phyloP scores from a whole-genome alignment of 768 basidiomycete species.

The Lentinus brumalis region DNA sequence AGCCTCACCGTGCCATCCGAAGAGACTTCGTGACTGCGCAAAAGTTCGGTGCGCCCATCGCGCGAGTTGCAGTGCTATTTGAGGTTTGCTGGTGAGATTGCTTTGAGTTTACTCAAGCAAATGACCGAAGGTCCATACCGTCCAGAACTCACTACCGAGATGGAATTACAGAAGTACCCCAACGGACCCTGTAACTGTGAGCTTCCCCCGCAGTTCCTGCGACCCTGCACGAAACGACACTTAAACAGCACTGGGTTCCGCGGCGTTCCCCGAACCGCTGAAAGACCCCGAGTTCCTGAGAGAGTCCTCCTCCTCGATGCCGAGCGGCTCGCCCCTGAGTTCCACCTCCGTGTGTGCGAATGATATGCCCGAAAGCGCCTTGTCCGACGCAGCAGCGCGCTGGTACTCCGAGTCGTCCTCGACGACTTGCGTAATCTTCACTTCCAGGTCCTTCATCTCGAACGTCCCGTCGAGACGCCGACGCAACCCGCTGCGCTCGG shows the following conservation, averaged over 20 bases:
- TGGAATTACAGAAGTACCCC: no score
- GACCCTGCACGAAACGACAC: no score
- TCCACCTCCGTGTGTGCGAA: not conserved
- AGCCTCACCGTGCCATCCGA: no score
- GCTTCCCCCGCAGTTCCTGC: no score
- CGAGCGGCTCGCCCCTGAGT: not conserved
- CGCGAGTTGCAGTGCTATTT: no score
- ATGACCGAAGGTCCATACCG: no score
- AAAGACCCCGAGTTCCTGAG: not conserved
- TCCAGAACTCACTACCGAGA: no score
- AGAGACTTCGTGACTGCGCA: no score
- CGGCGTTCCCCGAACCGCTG: not conserved
- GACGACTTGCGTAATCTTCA: conserved; percentile 25
- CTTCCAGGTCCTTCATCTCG: conserved; percentile 22
- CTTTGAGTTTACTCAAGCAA: no score
- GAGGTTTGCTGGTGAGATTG: no score
- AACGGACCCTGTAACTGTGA: no score
- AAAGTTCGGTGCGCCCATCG: no score
- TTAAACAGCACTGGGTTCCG: not conserved
- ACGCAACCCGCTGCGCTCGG: conserved; percentile 8
- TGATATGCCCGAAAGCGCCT: not conserved
- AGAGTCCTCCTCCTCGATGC: not conserved
- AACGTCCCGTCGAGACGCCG: conserved; percentile 17
- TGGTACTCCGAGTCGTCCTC: conserved; percentile 21
- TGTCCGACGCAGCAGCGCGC: not conserved